Evolutionary conservation across 2,329 filamentous ascomycete genomes (phyloP).

Genomic region (Hirsutella thompsonii): DNA sequence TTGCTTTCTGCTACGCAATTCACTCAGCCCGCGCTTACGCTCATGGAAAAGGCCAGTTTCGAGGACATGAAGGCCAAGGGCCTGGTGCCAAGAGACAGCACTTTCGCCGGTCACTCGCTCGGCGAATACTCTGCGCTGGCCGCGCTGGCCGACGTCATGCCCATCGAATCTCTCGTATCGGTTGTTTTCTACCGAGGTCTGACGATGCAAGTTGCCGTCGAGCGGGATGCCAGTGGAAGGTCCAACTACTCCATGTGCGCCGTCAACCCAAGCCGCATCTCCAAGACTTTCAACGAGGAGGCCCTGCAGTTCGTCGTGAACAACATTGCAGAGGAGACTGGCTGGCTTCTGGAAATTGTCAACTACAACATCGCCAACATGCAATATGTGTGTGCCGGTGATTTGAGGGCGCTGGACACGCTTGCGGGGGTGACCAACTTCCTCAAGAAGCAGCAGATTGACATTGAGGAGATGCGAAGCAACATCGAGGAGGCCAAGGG

Average conservation of each 20-base stretch:
- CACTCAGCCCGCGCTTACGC: slow-evolving; percentile 89
- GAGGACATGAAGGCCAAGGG: slow-evolving; percentile 98
- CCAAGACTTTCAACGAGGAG: slow-evolving; percentile 97
- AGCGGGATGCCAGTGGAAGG: slow-evolving; percentile 82
- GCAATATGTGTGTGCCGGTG: slow-evolving; percentile 63
- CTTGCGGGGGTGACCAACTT: slow-evolving; percentile 80
- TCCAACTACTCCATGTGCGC: slow-evolving; percentile 99
- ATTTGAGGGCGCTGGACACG: slow-evolving; percentile 58
- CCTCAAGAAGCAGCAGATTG: slow-evolving; percentile 92
- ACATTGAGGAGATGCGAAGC: slow-evolving; percentile 86
- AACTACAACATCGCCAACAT: slow-evolving; percentile 80
- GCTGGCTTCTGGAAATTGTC: slow-evolving; percentile 96
- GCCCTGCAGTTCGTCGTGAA: slow-evolving; percentile 93
- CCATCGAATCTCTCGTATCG: slow-evolving; percentile 96
- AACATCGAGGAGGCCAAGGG: slow-evolving; percentile 85
- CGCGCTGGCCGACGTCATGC: slow-evolving; percentile 94
- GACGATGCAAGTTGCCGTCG: slow-evolving; percentile 98
- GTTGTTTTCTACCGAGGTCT: slow-evolving; percentile 98
- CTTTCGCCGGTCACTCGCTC: slow-evolving; percentile 93
- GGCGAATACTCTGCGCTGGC: slow-evolving; percentile 97
- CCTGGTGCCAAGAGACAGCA: slow-evolving; percentile 89
- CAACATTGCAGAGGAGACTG: slow-evolving; percentile 86
- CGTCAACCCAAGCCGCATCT: slow-evolving; percentile 95
- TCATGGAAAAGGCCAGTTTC: slow-evolving; percentile 99
- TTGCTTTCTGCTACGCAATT: slow-evolving; percentile 96